phyloP scores from a whole-genome alignment of 2,329 filamentous ascomycete genomes.

The Gliomastix tumulicola region DNA sequence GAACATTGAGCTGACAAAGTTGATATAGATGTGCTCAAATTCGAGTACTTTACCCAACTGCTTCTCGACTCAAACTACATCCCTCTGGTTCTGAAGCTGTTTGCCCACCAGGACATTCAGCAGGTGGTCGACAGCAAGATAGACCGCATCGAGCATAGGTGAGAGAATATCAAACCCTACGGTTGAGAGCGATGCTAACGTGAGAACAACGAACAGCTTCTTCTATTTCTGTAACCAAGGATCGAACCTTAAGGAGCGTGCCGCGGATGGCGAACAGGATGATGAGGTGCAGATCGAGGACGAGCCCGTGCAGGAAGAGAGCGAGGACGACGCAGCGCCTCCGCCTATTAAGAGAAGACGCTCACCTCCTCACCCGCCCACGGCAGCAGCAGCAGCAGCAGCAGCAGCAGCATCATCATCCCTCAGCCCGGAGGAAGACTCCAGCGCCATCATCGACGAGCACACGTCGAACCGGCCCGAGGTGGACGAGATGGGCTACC shows the following conservation, averaged over 20 bases:
- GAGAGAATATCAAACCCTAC: constrained; percentile 16
- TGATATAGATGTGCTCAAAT: constrained; percentile 75
- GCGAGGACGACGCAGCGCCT: constrained; percentile 73
- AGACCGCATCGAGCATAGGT: constrained; percentile 78
- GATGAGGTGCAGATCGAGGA: constrained; percentile 22
- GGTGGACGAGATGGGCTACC: constrained; percentile 85
- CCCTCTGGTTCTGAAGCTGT: constrained; percentile 84
- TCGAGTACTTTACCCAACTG: constrained; percentile 90
- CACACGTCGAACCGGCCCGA: constrained; percentile 39
- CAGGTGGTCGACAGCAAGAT: constrained; percentile 80
- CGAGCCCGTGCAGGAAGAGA: constrained; percentile 32
- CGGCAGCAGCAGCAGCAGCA: no score
- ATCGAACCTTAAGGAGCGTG: constrained; percentile 38
- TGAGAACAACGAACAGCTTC: constrained; percentile 51
- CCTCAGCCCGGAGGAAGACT: constrained; percentile 16
- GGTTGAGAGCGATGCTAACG: constrained; percentile 2
- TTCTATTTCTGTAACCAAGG: constrained; percentile 81
- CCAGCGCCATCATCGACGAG: constrained; percentile 19
- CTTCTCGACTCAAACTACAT: constrained; percentile 93
- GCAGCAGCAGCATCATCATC: constrained; percentile 22
- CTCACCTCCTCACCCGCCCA: no score
- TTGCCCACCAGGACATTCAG: constrained; percentile 91
- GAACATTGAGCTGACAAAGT: neutral
- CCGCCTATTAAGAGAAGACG: constrained; percentile 68
- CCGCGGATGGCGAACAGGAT: constrained; percentile 12